A percentile compares a stretch with the other conserved stretches of the same genome.
phyloP scores from a whole-genome alignment of 2,329 filamentous ascomycete genomes.

The Aspergillus quadrilineatus region DNA sequence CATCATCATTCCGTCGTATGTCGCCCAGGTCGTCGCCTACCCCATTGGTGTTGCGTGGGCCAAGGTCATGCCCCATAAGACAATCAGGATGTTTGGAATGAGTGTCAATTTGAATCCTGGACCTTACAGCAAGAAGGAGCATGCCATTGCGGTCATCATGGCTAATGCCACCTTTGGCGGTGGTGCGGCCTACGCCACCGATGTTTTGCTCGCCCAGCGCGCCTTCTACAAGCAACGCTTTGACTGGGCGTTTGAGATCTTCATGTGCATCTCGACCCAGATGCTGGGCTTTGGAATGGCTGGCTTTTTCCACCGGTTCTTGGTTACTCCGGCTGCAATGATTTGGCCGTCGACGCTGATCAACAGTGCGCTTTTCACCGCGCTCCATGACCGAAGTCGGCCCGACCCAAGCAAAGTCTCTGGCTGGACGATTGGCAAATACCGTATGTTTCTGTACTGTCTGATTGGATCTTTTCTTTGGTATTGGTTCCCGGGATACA shows the following conservation, averaged over 20 bases:
- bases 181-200: constrained; percentile 66
- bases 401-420: constrained; percentile 56
- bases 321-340: constrained; percentile 62
- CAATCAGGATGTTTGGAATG: constrained; percentile 39
- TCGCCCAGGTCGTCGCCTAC: constrained; percentile 63
- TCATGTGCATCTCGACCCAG: constrained; percentile 67
- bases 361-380: constrained; percentile 66
- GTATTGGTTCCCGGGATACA: constrained; percentile 68
- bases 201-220: constrained; percentile 69
- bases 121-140: constrained; percentile 50
- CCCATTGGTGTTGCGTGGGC: constrained; percentile 49
- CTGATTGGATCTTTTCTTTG: constrained; percentile 61
- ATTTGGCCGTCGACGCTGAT: constrained; percentile 72
- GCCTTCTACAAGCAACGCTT: constrained; percentile 72
- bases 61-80: constrained; percentile 36
- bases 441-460: constrained; percentile 62
- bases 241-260: constrained; percentile 64
- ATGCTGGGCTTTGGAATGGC: constrained; percentile 69
- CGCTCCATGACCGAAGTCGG: constrained; percentile 65
- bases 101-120: constrained; percentile 45
- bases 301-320: constrained; percentile 64
- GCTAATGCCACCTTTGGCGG: constrained; percentile 67
- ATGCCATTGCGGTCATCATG: constrained; percentile 49
- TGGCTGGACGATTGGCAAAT: constrained; percentile 67
- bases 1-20: constrained; percentile 60